Evolutionary conservation across 257 asterid species (phyloP).

Genomic region (Agastache rugosa): DNA sequence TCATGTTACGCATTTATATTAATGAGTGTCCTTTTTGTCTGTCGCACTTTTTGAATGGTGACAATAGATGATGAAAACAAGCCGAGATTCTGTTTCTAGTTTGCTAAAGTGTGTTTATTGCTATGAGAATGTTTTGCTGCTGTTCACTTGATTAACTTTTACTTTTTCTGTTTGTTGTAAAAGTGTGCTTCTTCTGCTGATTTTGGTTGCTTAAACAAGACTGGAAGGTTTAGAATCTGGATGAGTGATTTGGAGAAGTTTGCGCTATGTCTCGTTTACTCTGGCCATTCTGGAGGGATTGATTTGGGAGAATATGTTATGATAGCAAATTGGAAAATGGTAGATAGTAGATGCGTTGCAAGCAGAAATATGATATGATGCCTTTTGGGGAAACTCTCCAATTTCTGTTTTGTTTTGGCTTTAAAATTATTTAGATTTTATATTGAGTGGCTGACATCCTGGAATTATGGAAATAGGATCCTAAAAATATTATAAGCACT

Average conservation of each 20-base stretch:
- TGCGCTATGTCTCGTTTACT: background rate
- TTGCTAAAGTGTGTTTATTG: slow-evolving; percentile 24
- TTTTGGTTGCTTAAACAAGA: slow-evolving; percentile 27
- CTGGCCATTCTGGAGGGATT: background rate
- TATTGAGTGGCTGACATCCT: background rate
- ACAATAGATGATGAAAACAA: slow-evolving; percentile 4
- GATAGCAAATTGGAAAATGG: background rate
- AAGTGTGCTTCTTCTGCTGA: background rate
- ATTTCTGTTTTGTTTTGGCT: background rate
- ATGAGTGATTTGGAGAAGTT: slow-evolving; percentile 19
- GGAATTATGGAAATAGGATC: background rate
- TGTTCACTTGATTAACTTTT: background rate
- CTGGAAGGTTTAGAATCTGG: slow-evolving; percentile 11
- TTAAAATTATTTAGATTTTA: background rate
- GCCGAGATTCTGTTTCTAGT: slow-evolving; percentile 16
- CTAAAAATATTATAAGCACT: background rate
- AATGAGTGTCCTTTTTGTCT: background rate
- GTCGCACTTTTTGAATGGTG: slow-evolving; percentile 2
- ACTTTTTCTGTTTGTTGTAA: background rate
- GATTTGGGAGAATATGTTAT: slow-evolving; percentile 15
- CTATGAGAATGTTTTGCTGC: slow-evolving; percentile 12
- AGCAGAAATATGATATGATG: slow-evolving; percentile 9
- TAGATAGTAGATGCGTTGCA: background rate
- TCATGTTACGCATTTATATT: background rate
- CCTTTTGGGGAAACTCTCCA: background rate